Base-by-base conservation (phyloP, 2,329 filamentous ascomycete genomes). In the Plenodomus biglobosus region DNA sequence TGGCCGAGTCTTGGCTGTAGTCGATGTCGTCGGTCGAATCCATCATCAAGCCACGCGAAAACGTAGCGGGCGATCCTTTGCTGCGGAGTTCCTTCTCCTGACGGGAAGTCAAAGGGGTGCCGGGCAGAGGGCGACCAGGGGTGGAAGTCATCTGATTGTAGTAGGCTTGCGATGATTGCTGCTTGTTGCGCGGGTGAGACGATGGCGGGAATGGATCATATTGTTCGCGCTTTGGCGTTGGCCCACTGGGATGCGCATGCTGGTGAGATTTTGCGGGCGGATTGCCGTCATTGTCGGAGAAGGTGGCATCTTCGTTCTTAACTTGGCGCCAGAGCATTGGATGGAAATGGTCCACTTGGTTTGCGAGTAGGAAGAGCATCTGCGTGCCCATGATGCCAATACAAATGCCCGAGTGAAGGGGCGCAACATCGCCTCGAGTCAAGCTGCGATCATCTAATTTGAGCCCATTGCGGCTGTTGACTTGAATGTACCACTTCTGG, bases 361-460 rank as follows among this genome's bases (percentile, higher is more conserved):
- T 84, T 0, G 94, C 92, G n/a, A 95, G 83, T 40, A 96, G 90
- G 72, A 99, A 99, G 79, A 97, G 92, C 94, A 99, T 99, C 76
- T 99, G 92, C 1, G 94, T 88, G 44, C 89, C 89, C 61, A 87
- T 88, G 65, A 97, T 89, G 66, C 96, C 91, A 48, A 99, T 86
- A 37, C 97, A 90, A 68, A 92, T 86, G 48, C 94, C 94, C 62
- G 92, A 96, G 36, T 84, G 83, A 20, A 99, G 80, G 22, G 83
- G 76, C 27, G 84, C 81, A 30, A 83, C 80, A 34, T 80, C 76
- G 11, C 87, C 86, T 42, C 85, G 80, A 63, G 87, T 88, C 46
- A 95, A 75, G 17, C 82, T 77, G 42, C 76, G 75, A 52, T 90
- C 89, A 69, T 99, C 90, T 18, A 97, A 78, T 64, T 89, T 90